Conservation (phyloP, 495 filamentous ascomycete species). For the Penicillium daleae region DNA sequence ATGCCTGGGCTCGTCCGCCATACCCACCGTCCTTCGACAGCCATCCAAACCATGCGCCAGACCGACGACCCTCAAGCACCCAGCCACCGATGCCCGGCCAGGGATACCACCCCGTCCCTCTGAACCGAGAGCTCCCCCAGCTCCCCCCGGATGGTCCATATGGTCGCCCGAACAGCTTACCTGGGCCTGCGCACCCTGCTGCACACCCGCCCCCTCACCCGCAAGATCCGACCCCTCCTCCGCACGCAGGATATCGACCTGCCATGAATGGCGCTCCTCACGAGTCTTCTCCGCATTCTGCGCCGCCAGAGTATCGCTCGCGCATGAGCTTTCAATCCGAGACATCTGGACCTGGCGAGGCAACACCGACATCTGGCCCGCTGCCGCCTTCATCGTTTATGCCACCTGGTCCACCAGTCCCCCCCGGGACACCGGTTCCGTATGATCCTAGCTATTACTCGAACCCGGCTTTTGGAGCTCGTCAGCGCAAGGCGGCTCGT, state of each 20-base stretch:
- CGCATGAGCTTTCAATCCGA: constrained; percentile 42
- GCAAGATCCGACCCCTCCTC: constrained; percentile 27
- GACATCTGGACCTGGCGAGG: constrained; percentile 31
- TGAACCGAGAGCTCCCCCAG: constrained; percentile 47
- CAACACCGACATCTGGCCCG: constrained; percentile 29
- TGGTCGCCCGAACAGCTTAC: constrained; percentile 39
- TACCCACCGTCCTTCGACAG: constrained; percentile 39
- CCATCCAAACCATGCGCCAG: constrained; percentile 26
- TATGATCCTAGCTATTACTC: constrained; percentile 40
- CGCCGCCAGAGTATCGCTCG: constrained; percentile 43
- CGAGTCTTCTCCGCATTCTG: constrained; percentile 42
- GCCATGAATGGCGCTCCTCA: constrained; percentile 42
- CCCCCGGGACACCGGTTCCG: constrained; percentile 31
- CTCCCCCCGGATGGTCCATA: constrained; percentile 43
- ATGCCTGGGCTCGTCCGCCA: constrained; percentile 38
- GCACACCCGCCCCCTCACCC: constrained; percentile 35
- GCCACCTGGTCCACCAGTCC: constrained; percentile 26
- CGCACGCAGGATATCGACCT: constrained; percentile 36
- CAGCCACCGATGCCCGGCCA: constrained; percentile 35
- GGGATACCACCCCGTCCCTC: constrained; percentile 36
- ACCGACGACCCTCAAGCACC: constrained; percentile 40
- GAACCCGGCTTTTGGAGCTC: constrained; percentile 38
- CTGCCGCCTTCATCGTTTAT: constrained; percentile 36
- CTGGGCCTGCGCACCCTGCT: constrained; percentile 35
- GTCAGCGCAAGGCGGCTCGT: constrained; percentile 47